Conservation (phyloP, 768 basidiomycete species). For the Galerina marginata region DNA sequence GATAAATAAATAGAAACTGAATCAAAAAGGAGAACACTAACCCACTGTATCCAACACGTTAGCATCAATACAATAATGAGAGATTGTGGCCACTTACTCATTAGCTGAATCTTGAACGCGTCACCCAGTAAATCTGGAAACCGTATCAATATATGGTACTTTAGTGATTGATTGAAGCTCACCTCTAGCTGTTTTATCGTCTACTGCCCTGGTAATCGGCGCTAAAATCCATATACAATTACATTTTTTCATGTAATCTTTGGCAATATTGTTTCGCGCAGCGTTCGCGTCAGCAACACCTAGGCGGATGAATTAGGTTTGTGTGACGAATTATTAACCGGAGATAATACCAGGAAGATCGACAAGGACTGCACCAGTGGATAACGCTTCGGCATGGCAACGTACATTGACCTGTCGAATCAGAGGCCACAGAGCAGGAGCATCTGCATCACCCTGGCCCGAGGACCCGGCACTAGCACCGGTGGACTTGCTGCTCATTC, state of each 20-base stretch:
- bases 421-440: slow-evolving; percentile 63
- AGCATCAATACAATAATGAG: slow-evolving; percentile 6
- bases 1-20: not conserved
- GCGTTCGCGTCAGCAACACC: slow-evolving; percentile 70
- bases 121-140: slow-evolving; percentile 62
- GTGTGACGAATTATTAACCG: not conserved
- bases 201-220: slow-evolving; percentile 66
- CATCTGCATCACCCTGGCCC: slow-evolving; percentile 23
- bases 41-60: slow-evolving; percentile 41
- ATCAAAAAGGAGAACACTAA: slow-evolving; percentile 28
- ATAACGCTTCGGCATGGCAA: slow-evolving; percentile 54
- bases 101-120: slow-evolving; percentile 65
- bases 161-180: not conserved
- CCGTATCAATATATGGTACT: not conserved
- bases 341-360: slow-evolving; percentile 59
- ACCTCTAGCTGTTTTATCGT: slow-evolving; percentile 69
- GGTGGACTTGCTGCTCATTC: slow-evolving; percentile 20
- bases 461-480: not conserved
- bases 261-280: slow-evolving; percentile 65
- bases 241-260: slow-evolving; percentile 71
- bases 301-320: slow-evolving; percentile 18
- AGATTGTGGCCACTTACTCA: slow-evolving; percentile 46
- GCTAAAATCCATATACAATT: slow-evolving; percentile 72
- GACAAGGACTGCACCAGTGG: slow-evolving; percentile 66
- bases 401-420: slow-evolving; percentile 68